Percentiles rank a stretch among this genome's conserved stretches.
phyloP scores from a whole-genome alignment of 176 grass and related monocot species.

The Triticum urartu region DNA sequence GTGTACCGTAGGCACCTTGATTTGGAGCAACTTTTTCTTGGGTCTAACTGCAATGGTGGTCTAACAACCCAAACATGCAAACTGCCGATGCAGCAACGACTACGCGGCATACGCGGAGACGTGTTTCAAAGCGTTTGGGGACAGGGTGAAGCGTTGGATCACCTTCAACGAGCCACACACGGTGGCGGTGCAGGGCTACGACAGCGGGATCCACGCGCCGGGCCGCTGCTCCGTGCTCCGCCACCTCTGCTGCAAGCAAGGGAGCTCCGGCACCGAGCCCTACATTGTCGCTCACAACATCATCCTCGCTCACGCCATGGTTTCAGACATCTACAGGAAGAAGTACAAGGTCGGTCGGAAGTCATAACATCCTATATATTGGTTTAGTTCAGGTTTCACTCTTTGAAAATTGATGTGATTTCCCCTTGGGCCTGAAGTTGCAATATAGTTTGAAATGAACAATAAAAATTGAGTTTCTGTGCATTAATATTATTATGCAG shows the following conservation, averaged over 20 bases:
- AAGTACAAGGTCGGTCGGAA: conserved; percentile 50
- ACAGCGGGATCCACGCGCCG: conserved; percentile 62
- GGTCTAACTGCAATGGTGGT: not conserved
- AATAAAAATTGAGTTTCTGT: not conserved
- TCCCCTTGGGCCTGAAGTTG: not conserved
- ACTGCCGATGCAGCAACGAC: conserved; percentile 37
- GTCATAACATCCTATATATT: not conserved
- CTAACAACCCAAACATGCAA: not conserved
- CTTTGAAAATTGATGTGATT: not conserved
- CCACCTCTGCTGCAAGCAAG: conserved; percentile 50
- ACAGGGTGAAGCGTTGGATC: conserved; percentile 70
- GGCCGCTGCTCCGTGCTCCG: conserved; percentile 63
- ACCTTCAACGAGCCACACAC: conserved; percentile 83
- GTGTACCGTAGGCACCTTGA: not conserved
- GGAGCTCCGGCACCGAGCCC: conserved; percentile 67
- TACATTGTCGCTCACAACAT: conserved; percentile 70
- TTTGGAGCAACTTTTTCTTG: not conserved
- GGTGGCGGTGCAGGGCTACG: conserved; percentile 67
- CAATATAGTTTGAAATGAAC: not conserved
- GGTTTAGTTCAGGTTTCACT: not conserved
- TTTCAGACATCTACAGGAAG: conserved; percentile 55
- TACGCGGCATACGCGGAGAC: conserved; percentile 50
- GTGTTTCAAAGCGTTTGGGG: conserved; percentile 68
- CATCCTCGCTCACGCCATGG: conserved; percentile 59
- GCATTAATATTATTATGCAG: conserved; percentile 22